Base-by-base conservation (phyloP, 148 eudicot genomes). In the Rhododendron simsii region DNA sequence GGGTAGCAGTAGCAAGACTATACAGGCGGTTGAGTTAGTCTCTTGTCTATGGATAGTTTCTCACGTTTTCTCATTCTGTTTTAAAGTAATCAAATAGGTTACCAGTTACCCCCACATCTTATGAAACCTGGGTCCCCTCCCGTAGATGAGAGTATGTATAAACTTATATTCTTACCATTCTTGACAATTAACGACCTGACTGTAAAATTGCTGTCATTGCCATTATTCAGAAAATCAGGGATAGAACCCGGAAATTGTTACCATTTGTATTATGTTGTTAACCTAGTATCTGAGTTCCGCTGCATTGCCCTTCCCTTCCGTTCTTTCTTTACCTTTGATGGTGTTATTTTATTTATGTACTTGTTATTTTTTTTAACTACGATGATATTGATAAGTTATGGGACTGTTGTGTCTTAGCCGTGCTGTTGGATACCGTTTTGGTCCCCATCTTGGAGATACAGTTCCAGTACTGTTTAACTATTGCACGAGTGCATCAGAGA, bases 341-440 rank as follows among this genome's bases (percentile, higher is more conserved):
- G 26, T 85, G 23, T 59, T 69, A 7, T 79, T 33, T 33, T 51
- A 9, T 74, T 59, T 6, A 26, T 73, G 1, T 75, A 82, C 16
- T 12, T 80, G 13, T 71, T 35, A 33, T 80, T 67, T 53, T 18
- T 41, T 35, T 51, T 11, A 23, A 50, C 7, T 39, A 50, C 20
- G 21, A 30, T 83, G 39, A 12, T 45, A 55, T 75, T 88, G 65
- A 89, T 81, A 47, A 67, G 81, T 47, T 73, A 63, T 50, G 81
- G 23, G 14, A 51, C 23, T 82, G 5, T 28, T 78, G 37, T 84
- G 33, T 85, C 86, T 39, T 84, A 97, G 98, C 86, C 98, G 99
- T 83, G 92, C 99, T 75, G 98, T 97, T 90, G 99, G 99, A 79
- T 97, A 93, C 84, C 98, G 98, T 35, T 97, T 95, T 92, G 99